Evolutionary conservation across 441 rosid genomes (phyloP), one percentile per base, ranked within the genome.

Genomic region (Adansonia madagascariensis): DNA sequence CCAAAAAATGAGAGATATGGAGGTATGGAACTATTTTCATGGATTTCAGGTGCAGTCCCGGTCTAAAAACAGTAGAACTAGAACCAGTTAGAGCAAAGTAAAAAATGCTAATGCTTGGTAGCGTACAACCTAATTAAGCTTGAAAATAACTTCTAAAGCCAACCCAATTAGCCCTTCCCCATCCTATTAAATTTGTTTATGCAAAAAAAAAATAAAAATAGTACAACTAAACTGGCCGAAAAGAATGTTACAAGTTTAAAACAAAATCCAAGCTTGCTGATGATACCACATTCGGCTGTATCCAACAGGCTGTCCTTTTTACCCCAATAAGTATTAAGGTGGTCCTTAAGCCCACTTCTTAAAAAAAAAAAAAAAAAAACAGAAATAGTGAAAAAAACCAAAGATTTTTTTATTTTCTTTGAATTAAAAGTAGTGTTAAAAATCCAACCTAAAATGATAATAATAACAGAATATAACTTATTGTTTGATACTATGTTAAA

Each of bases 91-190:
- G 31, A 35, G 31, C 11, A 35, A 11, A 31, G 27, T 52, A n/a
- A 71, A 24, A 27, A 27, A 14, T 49, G 43, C 1, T 15, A 24
- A n/a, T 31, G 74, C 20, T 27, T 27, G 11, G 1, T 8, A 49
- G 60, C 15, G 47, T n/a, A 64, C 8, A 3, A 64, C 69, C 68
- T 22, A 64, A 39, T 64, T 64, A 39, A 39, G 46, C 43, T 39
- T 31, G 49, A 41, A 65, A 64, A 35, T 35, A 63, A 64, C 69
- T 39, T 39, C 22, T 39, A 65, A 65, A 65, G 49, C 17, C 50
- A 65, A 15, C 7, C 50, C n/a, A 65, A 65, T 39, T 65, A 15
- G n/a, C 8, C 27, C 15, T 65, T 17, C 15, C 27, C 24, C 70
- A 17, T 6, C 24, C 2, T 31, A 35, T 6, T 27, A 31, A 31